Evolutionary conservation across 805 yeast genomes (phyloP).

Genomic region (Candida yuanshanica): DNA sequence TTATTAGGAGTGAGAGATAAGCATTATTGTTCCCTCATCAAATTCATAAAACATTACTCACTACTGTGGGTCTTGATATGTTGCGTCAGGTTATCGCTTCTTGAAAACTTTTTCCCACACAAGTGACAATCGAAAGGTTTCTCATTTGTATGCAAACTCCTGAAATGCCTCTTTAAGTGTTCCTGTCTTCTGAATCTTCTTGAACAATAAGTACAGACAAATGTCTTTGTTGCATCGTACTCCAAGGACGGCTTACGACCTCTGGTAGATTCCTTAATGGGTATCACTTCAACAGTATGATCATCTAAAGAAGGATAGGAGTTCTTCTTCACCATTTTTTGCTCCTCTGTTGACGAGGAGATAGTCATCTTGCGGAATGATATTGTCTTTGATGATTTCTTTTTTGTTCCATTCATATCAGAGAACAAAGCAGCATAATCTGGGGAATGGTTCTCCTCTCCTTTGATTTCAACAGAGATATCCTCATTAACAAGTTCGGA

Average conservation of each 20-base stretch:
- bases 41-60: too few relatives aligned
- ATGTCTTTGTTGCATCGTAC: slow-evolving; percentile 51
- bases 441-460: slow-evolving; percentile 20
- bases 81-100: slow-evolving; percentile 62
- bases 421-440: slow-evolving; percentile 28
- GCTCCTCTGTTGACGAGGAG: not conserved
- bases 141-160: slow-evolving; percentile 68
- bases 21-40: too few relatives aligned
- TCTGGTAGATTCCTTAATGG: slow-evolving; percentile 36
- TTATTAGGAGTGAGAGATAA: too few relatives aligned
- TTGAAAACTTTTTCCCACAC: slow-evolving; percentile 59
- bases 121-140: slow-evolving; percentile 61
- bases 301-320: slow-evolving; percentile 9
- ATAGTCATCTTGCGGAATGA: slow-evolving; percentile 10
- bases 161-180: slow-evolving; percentile 67
- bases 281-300: slow-evolving; percentile 8
- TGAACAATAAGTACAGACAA: slow-evolving; percentile 57
- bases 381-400: slow-evolving; percentile 13
- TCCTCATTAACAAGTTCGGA: not conserved
- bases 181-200: slow-evolving; percentile 71
- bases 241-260: slow-evolving; percentile 62
- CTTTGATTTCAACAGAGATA: slow-evolving; percentile 1
- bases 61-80: slow-evolving; percentile 52
- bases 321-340: not conserved
- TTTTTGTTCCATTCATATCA: slow-evolving; percentile 17